Conservation (phyloP, 1,139 yeast species). For the Kodamaea suecica region DNA sequence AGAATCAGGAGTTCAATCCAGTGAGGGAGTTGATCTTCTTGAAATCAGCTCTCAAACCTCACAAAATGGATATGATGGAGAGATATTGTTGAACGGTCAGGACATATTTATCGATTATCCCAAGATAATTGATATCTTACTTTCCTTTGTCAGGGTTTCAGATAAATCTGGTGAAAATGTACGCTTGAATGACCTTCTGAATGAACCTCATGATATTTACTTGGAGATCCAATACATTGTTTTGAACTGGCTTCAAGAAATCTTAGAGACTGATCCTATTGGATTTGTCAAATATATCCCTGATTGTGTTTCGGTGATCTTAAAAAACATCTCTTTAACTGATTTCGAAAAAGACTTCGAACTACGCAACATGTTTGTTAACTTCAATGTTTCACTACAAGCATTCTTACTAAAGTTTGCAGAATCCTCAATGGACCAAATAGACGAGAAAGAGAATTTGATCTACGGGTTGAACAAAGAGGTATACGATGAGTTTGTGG, state of each 20-base stretch:
- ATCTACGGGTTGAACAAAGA: conserved; percentile 38
- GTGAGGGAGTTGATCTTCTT: neutral
- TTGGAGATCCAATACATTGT: conserved; percentile 79
- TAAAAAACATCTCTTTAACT: conserved; percentile 37
- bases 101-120: conserved; percentile 81
- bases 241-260: conserved; percentile 76
- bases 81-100: conserved; percentile 73
- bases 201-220: conserved; percentile 47
- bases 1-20: conserved; percentile 2
- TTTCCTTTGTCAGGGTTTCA: conserved; percentile 66
- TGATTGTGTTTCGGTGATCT: conserved; percentile 38
- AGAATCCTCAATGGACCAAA: conserved; percentile 15
- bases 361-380: conserved; percentile 35
- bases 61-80: conserved; percentile 36
- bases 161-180: conserved; percentile 19
- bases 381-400: conserved; percentile 36
- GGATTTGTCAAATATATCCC: conserved; percentile 65
- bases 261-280: conserved; percentile 71
- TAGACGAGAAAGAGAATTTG: conserved; percentile 10
- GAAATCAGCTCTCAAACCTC: conserved; percentile 2
- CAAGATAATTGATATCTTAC: conserved; percentile 72
- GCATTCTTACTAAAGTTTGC: conserved; percentile 31
- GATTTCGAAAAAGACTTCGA: conserved; percentile 41
- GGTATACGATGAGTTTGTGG: conserved; percentile 41
- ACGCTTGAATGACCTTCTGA: conserved; percentile 28